Evolutionary conservation across 177 flowering plant species (phyloP).

Genomic region (Vitis hybrid): DNA sequence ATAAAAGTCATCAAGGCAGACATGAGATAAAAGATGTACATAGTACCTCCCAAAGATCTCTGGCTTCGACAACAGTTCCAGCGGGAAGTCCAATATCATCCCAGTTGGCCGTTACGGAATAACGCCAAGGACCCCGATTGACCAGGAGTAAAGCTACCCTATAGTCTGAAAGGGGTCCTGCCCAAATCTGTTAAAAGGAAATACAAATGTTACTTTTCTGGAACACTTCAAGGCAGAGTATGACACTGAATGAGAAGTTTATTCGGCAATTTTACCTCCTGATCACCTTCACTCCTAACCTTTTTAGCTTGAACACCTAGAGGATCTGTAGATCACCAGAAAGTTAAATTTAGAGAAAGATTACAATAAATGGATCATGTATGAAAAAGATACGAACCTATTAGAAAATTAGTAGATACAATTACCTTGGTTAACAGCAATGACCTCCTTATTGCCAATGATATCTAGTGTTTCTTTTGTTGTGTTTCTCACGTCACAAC

Average conservation of each 20-base stretch:
- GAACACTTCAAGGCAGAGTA: background rate
- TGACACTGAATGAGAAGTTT: background rate
- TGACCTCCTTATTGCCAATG: slow-evolving; percentile 59
- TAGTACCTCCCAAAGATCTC: slow-evolving; percentile 82
- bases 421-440: slow-evolving; percentile 71
- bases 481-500: slow-evolving; percentile 63
- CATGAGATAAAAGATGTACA: no score
- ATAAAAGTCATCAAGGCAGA: background rate
- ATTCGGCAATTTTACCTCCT: slow-evolving; percentile 51
- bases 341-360: no score
- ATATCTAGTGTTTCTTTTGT: slow-evolving; percentile 58
- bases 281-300: slow-evolving; percentile 68
- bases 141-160: slow-evolving; percentile 58
- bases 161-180: slow-evolving; percentile 71
- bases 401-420: no score
- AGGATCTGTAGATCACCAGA: slow-evolving; percentile 36
- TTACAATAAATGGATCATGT: background rate
- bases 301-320: slow-evolving; percentile 85
- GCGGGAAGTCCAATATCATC: slow-evolving; percentile 69
- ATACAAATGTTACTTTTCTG: background rate
- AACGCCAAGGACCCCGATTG: slow-evolving; percentile 41
- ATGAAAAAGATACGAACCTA: no score
- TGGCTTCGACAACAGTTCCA: slow-evolving; percentile 45
- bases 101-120: slow-evolving; percentile 65
- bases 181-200: slow-evolving; percentile 57